A percentile compares a stretch with the other conserved stretches of the same genome.
Conservation (phyloP, 2,329 filamentous ascomycete species). For the Atkinsonella texensis region DNA sequence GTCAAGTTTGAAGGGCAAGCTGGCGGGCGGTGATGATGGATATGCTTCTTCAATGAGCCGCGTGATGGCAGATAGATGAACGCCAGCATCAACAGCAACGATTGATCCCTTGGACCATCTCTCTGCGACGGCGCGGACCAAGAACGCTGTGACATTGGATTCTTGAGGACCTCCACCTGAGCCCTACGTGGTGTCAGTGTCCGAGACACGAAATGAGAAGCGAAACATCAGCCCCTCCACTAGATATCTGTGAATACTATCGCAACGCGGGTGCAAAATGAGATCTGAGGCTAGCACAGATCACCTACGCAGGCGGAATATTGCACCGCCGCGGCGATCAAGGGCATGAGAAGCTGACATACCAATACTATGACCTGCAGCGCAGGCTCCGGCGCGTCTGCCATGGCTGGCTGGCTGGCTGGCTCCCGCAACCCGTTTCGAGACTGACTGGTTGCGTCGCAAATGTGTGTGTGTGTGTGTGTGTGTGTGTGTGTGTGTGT, state of each 20-base stretch:
- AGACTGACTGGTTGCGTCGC: neutral
- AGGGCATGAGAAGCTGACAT: neutral
- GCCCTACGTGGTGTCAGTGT: slow-evolving; percentile 42
- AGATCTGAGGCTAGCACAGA: neutral
- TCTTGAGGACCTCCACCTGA: slow-evolving; percentile 82
- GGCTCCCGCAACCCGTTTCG: neutral
- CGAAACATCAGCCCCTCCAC: neutral
- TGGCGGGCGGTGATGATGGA: slow-evolving; percentile 18
- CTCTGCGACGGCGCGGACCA: slow-evolving; percentile 69
- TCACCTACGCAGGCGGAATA: neutral
- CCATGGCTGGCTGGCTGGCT: slow-evolving; percentile 11
- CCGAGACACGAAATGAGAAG: neutral
- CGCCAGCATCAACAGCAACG: slow-evolving; percentile 87
- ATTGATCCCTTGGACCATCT: slow-evolving; percentile 75
- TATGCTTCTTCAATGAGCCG: slow-evolving; percentile 56
- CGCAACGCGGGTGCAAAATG: neutral
- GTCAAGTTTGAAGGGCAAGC: slow-evolving; percentile 40
- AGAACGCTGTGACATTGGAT: slow-evolving; percentile 77
- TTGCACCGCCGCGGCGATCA: neutral
- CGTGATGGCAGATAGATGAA: slow-evolving; percentile 77
- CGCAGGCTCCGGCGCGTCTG: slow-evolving; percentile 29
- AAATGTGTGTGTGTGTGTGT: neutral
- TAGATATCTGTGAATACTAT: neutral
- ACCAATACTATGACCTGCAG: slow-evolving; percentile 68
- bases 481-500: no score